Conservation (phyloP, 495 filamentous ascomycete species). For the Ramalina intermedia region DNA sequence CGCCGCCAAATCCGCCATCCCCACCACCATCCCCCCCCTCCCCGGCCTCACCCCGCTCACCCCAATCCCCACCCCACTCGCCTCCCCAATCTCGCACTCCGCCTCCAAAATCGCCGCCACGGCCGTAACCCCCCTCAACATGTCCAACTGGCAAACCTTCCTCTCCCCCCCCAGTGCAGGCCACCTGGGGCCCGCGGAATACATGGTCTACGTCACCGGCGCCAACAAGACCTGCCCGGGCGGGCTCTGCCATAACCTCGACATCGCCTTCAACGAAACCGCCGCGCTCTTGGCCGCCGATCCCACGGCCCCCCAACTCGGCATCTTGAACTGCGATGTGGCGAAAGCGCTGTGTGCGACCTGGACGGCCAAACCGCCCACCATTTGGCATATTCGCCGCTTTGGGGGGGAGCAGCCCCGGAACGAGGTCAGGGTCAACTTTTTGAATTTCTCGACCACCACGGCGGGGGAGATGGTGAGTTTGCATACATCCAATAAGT, state of each 20-base stretch:
- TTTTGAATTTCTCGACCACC: conserved; percentile 51
- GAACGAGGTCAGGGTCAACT: conserved; percentile 39
- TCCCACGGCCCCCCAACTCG: conserved; percentile 55
- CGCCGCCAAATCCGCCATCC: conserved; percentile 44
- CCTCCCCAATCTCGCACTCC: conserved; percentile 33
- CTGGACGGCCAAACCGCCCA: conserved; percentile 60
- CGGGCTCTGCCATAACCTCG: conserved; percentile 33
- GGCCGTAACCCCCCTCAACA: conserved; percentile 44
- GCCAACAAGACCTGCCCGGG: conserved; percentile 81
- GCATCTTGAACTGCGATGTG: conserved; percentile 62
- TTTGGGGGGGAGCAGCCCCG: conserved; percentile 35
- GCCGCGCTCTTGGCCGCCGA: conserved; percentile 50
- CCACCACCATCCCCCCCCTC: conserved; percentile 30
- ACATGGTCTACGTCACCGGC: conserved; percentile 68
- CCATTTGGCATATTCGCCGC: conserved; percentile 59
- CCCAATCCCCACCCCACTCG: conserved; percentile 24
- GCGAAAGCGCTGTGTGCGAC: conserved; percentile 66
- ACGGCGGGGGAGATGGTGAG: conserved; percentile 47
- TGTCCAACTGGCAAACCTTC: conserved; percentile 57
- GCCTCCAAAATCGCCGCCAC: conserved; percentile 38
- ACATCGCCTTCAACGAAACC: conserved; percentile 50
- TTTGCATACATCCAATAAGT: conserved; percentile 48
- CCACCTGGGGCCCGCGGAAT: conserved; percentile 48
- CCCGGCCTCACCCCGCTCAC: conserved; percentile 18
- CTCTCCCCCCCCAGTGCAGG: conserved; percentile 43